A percentile compares a stretch with the other conserved stretches of the same genome.
phyloP scores from a whole-genome alignment of 495 filamentous ascomycete species.

The Penicillium waksmanii region DNA sequence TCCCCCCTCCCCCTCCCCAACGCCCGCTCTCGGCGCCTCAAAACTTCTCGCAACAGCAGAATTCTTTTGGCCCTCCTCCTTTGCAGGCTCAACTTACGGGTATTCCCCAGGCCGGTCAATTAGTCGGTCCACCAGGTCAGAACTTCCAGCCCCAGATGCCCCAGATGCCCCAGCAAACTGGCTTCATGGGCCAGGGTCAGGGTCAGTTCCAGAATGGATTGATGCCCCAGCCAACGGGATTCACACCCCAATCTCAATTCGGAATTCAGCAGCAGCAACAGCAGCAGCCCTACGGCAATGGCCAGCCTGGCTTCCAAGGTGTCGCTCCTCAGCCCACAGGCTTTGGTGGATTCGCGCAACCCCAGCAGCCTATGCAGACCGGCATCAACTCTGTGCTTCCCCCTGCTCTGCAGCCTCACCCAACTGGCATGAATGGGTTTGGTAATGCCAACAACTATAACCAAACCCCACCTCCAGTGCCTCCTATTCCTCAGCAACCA shows the following conservation, averaged over 20 bases:
- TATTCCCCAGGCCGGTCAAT: slow-evolving; percentile 50
- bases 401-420: slow-evolving; percentile 51
- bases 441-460: slow-evolving; percentile 43
- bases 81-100: slow-evolving; percentile 89
- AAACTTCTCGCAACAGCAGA: slow-evolving; percentile 71
- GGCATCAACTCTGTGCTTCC: slow-evolving; percentile 51
- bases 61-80: slow-evolving; percentile 70
- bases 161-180: slow-evolving; percentile 54
- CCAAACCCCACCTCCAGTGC: slow-evolving; percentile 41
- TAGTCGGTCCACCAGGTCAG: slow-evolving; percentile 72
- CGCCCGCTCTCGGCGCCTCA: slow-evolving; percentile 89
- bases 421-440: slow-evolving; percentile 63
- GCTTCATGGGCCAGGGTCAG: slow-evolving; percentile 61
- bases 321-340: slow-evolving; percentile 68
- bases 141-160: slow-evolving; percentile 58
- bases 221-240: slow-evolving; percentile 57
- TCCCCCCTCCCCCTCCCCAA: slow-evolving; percentile 79
- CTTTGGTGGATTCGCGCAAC: slow-evolving; percentile 53
- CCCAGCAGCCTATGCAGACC: slow-evolving; percentile 55
- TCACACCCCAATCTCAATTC: slow-evolving; percentile 53
- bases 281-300: slow-evolving; percentile 32
- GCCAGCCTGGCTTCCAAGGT: slow-evolving; percentile 56
- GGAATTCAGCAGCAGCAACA: slow-evolving; percentile 58
- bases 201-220: slow-evolving; percentile 51
- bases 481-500: slow-evolving; percentile 53